A percentile compares a stretch with the other conserved stretches of the same genome.
These are phyloP conservation scores for Oryza longistaminata DNA, from an alignment of 176 grass and related monocot genomes.

Conservation along the genomic window DNA sequence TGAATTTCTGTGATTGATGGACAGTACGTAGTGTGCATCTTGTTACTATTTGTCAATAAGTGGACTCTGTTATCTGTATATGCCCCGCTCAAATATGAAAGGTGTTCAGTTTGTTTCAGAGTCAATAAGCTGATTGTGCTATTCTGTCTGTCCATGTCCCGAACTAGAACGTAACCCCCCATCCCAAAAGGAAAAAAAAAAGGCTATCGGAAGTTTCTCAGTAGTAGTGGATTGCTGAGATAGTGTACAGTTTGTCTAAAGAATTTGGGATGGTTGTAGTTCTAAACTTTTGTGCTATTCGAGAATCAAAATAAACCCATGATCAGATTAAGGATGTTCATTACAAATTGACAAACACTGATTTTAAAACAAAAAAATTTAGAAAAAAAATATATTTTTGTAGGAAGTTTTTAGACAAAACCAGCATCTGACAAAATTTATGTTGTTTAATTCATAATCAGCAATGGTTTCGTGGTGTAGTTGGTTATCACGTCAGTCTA, in stretches of 20 bases:
- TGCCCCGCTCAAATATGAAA: conserved; percentile 12
- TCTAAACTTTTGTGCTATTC: not conserved
- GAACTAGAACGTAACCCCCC: no score
- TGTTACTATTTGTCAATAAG: conserved; percentile 21
- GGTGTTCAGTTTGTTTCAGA: not conserved
- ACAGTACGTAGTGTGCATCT: not conserved
- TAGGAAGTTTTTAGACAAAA: no score
- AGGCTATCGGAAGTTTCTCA: no score
- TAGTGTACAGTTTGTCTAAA: not conserved
- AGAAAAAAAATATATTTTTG: no score
- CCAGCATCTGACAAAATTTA: no score
- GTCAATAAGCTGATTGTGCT: no score
- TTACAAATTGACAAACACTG: not conserved
- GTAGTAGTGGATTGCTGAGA: no score
- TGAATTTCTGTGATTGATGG: not conserved
- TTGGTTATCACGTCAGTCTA: conserved; percentile 99
- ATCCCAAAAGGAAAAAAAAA: no score
- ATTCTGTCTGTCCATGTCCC: not conserved
- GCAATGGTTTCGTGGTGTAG: conserved; percentile 87
- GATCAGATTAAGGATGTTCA: not conserved
- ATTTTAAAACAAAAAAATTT: no score
- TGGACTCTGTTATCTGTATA: not conserved
- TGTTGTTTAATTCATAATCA: no score
- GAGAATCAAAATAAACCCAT: not conserved
- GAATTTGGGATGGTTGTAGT: not conserved